Evolutionary conservation across 2,329 filamentous ascomycete genomes (phyloP), one percentile per base, ranked within the genome.

Genomic region (Penicillium nordicum): DNA sequence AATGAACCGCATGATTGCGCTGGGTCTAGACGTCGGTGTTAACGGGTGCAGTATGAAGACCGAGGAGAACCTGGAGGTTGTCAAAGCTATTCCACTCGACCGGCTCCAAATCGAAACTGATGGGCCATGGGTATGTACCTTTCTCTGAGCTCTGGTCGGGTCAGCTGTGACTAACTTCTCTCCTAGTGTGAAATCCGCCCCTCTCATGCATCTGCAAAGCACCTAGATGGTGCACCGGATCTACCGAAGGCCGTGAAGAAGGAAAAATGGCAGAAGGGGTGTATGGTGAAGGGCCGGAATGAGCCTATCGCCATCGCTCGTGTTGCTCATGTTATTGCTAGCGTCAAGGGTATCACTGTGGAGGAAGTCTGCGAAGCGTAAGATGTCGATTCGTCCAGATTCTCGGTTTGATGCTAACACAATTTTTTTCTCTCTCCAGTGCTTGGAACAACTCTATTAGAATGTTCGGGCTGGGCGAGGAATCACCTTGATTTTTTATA

Each of bases 11-110:
- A 78, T 97, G 53, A 86, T 95, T 65, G 85, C 85, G 2, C 73
- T 95, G 44, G 93, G 92, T 0, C 83, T 97, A 52, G 88, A 96
- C 74, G 87, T 99, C 58, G 93, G 94, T n/a, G 85, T 97, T 58
- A 99, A 99, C 70, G 94, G 94, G 5, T 99, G 94, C 74, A 95
- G 90, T 67, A 84, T 99, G 79, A 99, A 97, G 81, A 97, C 91
- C 6, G 87, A 83, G 11, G 91, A 96, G 71, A 99, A 97, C 67
- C 84, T 96, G 40, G 87, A 84, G 14, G 92, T 97, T 3, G 91
- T 97, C 11, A 85, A 82, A 60, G 84, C 88, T 58, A 85, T 97
- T 38, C 88, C 87, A 11, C 78, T 99, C 11, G 86, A 92, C 54
- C 79, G 87, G 45, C 74, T 99, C 52, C 95, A 97, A 82, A 85